Base-by-base conservation (phyloP, 495 filamentous ascomycete genomes). In the Letharia columbiana region DNA sequence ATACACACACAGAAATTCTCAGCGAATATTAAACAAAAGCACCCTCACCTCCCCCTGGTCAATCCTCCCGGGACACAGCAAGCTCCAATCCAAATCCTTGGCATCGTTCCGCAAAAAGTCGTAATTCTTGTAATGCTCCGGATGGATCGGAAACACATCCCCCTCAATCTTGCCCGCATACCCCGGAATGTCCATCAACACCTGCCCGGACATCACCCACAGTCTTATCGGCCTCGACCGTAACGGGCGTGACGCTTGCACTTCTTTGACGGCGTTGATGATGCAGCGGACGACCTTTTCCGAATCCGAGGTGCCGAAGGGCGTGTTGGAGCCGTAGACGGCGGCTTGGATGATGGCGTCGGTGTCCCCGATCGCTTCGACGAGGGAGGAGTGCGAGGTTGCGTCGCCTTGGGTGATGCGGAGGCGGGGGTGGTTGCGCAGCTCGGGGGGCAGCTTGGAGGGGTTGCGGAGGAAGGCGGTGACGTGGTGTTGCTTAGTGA, bases 121-220 rank as follows among this genome's bases (percentile, higher is more conserved):
- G 23, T 64, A 69, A 20, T 69, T 62, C 35, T 61, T 42, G 44
- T 69, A 69, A 60, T 69, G 68, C 52, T 69, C 49, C 12, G 68
- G 68, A 47, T 69, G 68, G n/a, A 69, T 67, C 7, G 68, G 68
- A 60, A 67, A 67, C 9, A 69, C 61, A n/a, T 69, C 68, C 47
- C 64, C 61, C 41, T 69, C 64, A 35, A 65, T 65, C 62, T 47
- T 65, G 9, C 39, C 42, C 56, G 37, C 60, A 15, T 65, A 60
- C 20, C 64, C 63, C 33, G 68, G 68, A 54, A 69, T 66, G 52
- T 67, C 68, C 44, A 69, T 28, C 52, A 69, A 10, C 17, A 69
- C 68, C 50, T 69, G 68, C 33, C 68, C 68, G 13, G 60, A 63
- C 37, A 69, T 57, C 17, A 69, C 68, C 68, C 68, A 69, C 4